Percentiles rank a stretch among this genome's conserved stretches.
Conservation (phyloP, 768 basidiomycete species). For the Cubamyces lactineus region DNA sequence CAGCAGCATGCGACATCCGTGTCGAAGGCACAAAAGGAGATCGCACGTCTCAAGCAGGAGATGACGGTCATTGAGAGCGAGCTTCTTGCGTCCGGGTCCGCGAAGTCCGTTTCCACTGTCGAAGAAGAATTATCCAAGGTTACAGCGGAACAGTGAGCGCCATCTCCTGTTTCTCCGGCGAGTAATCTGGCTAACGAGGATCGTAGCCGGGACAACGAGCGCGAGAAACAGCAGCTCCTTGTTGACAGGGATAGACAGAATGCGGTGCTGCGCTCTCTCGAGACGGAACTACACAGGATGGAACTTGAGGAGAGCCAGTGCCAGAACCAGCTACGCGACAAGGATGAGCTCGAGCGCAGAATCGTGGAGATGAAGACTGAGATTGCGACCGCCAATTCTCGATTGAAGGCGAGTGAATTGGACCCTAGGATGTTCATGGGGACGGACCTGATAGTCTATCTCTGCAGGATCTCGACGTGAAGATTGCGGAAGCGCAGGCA, state of each 20-base stretch:
- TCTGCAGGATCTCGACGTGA: constrained; percentile 62
- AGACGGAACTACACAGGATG: constrained; percentile 64
- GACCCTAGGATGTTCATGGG: background rate
- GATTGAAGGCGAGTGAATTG: constrained; percentile 52
- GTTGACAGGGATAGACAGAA: constrained; percentile 67
- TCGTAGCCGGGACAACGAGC: constrained; percentile 64
- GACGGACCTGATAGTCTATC: background rate
- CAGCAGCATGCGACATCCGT: constrained; percentile 66
- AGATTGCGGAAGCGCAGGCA: constrained; percentile 60
- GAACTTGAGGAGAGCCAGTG: constrained; percentile 64
- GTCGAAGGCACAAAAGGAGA: constrained; percentile 59
- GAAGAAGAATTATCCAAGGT: constrained; percentile 74
- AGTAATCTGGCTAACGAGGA: constrained; percentile 1
- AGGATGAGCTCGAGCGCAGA: constrained; percentile 54
- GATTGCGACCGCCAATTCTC: constrained; percentile 45
- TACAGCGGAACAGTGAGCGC: constrained; percentile 62
- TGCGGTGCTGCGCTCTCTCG: constrained; percentile 52
- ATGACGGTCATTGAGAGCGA: constrained; percentile 66
- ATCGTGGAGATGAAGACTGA: constrained; percentile 64
- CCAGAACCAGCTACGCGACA: constrained; percentile 60
- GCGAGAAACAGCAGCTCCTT: constrained; percentile 58
- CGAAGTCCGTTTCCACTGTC: constrained; percentile 84
- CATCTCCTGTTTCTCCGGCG: background rate
- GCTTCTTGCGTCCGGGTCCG: constrained; percentile 71
- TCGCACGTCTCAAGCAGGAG: constrained; percentile 62